Base-by-base conservation (phyloP, 2,329 filamentous ascomycete genomes). In the Cladophialophora yegresii region DNA sequence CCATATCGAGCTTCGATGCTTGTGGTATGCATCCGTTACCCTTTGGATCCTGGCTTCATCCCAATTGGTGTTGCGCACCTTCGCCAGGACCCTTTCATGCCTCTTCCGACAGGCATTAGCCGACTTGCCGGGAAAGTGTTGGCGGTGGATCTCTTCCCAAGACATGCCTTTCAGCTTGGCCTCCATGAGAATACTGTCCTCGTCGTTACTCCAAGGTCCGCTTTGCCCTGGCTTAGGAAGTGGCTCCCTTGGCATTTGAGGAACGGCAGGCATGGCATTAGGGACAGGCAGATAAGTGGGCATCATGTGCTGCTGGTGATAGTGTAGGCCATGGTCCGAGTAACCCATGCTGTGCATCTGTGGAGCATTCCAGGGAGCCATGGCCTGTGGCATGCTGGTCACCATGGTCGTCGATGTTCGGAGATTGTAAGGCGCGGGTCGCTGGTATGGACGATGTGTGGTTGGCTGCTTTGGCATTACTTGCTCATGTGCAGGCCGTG, bases 91-190 rank as follows among this genome's bases (percentile, higher is more conserved):
- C 47, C 92, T 84, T 78, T 96, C 92, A 72, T 96, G 91, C 61
- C 92, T 86, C 79, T 96, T 96, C 69, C 92, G 90, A 78, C 92
- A 96, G 20, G 92, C 92, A 75, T 95, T 95, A 64, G 89, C 78
- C 12, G 83, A 83, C 80, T 96, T 96, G 75, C 78, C 82, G 0
- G 88, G 89, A 75, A 96, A 96, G 77, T 91, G 86, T 67, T 83
- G 85, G 66, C 83, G 82, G 71, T 92, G 88, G 73, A 96, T 95
- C 71, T 91, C 88, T 60, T 85, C 84, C 92, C 92, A 96, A 77
- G 93, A 93, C 75, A 92, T 83, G 26, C 90, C 89, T 72, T 88
- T 85, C 54, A 88, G 85, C 59, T 92, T 85, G 16, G 91, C 90
- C 50, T 81, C 79, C 67, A 93, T 81, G 50, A 96, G 84, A 43